phyloP scores from a whole-genome alignment of 805 yeast species.

The Sugiyamaella valdiviana region DNA sequence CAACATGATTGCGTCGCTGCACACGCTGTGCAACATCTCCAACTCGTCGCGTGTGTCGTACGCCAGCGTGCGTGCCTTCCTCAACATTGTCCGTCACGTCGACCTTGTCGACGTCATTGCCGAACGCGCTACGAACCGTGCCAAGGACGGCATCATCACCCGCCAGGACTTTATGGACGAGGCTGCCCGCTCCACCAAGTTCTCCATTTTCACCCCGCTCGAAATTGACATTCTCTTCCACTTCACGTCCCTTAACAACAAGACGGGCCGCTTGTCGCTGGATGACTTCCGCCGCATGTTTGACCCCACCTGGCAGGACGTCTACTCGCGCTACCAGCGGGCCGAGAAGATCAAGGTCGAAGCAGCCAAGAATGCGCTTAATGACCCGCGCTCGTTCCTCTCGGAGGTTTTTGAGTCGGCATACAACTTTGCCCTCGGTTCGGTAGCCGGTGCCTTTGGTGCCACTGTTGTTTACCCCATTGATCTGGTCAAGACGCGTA shows the following conservation, averaged over 20 bases:
- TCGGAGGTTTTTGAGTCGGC: conserved; percentile 71
- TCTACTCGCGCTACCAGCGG: conserved; percentile 28
- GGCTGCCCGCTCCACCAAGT: conserved; percentile 36
- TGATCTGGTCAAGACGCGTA: conserved; percentile 90
- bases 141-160: conserved; percentile 34
- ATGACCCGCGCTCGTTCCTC: conserved; percentile 38
- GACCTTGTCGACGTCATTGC: conserved; percentile 37
- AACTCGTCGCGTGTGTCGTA: conserved; percentile 33
- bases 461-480: conserved; percentile 98
- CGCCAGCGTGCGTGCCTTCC: conserved; percentile 39
- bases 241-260: conserved; percentile 31
- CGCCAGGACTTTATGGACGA: conserved; percentile 34
- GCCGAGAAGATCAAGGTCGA: conserved; percentile 30
- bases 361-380: conserved; percentile 37
- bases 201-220: conserved; percentile 38
- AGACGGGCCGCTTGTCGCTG: conserved; percentile 28
- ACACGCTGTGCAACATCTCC: conserved; percentile 33
- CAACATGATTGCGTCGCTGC: conserved; percentile 33
- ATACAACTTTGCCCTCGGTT: conserved; percentile 83
- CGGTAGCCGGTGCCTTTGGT: conserved; percentile 95
- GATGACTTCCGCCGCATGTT: conserved; percentile 37
- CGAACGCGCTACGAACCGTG: conserved; percentile 28
- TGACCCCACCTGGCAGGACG: conserved; percentile 41
- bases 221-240: conserved; percentile 40
- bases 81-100: conserved; percentile 37